Percentiles rank a stretch among this genome's conserved stretches.
phyloP scores from a whole-genome alignment of 192 early-diverging fungal genomes.

The Podila verticillata region DNA sequence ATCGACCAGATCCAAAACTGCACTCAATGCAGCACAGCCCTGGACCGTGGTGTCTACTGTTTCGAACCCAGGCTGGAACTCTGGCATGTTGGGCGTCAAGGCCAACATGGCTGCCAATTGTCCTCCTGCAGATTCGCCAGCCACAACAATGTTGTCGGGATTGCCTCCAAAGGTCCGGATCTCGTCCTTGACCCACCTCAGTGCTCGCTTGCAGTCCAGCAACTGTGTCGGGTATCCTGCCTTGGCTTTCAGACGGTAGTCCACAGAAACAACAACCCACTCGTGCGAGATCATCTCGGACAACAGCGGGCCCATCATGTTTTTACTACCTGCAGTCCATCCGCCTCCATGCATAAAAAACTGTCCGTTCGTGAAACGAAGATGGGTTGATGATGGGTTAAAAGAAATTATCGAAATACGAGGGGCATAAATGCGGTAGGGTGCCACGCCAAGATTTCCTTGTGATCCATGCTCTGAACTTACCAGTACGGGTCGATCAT shows the following conservation, averaged over 20 bases:
- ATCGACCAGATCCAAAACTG: conserved; percentile 57
- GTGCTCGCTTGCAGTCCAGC: conserved; percentile 72
- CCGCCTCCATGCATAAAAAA: conserved; percentile 74
- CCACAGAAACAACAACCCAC: conserved; percentile 71
- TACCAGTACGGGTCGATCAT: conserved; percentile 51
- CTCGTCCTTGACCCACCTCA: conserved; percentile 73
- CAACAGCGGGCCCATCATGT: conserved; percentile 50
- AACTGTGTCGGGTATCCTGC: conserved; percentile 65
- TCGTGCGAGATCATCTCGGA: conserved; percentile 46
- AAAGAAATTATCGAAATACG: too few species aligned
- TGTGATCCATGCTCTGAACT: too few species aligned
- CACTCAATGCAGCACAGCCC: conserved; percentile 60
- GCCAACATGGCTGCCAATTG: conserved; percentile 66
- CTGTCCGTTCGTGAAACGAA: conserved; percentile 23
- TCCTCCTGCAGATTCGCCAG: conserved; percentile 61
- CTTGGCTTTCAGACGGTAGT: conserved; percentile 63
- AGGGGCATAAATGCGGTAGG: too few species aligned
- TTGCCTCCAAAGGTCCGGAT: conserved; percentile 72
- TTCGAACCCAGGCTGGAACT: conserved; percentile 67
- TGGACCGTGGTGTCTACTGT: conserved; percentile 66
- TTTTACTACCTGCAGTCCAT: conserved; percentile 69
- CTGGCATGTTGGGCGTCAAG: conserved; percentile 56
- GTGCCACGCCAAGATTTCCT: too few species aligned
- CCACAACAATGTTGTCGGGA: conserved; percentile 67
- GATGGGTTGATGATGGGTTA: background rate